These are phyloP conservation scores for Sodiomyces alkalinus DNA, from an alignment of 2,329 filamentous ascomycete species.

Conservation along the genomic window DNA sequence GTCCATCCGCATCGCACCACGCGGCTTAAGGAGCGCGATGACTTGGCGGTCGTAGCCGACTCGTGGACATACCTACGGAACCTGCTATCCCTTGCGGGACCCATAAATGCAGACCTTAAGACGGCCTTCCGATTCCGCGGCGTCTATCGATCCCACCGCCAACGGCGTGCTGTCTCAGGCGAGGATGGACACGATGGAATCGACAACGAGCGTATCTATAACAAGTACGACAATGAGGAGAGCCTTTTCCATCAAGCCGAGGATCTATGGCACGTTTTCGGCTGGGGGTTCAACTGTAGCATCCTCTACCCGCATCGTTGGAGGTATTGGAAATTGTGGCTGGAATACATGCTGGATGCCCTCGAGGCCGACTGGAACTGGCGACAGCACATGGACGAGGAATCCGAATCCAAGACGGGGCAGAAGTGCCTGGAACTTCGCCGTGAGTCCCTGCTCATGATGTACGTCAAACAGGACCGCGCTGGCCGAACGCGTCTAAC, in stretches of 20 bases:
- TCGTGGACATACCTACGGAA: constrained; percentile 58
- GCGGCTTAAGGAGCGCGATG: constrained; percentile 45
- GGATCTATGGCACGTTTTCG: constrained; percentile 79
- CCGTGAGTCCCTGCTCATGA: constrained; percentile 40
- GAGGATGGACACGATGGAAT: constrained; percentile 26
- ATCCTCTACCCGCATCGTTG: constrained; percentile 57
- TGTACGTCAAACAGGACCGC: constrained; percentile 36
- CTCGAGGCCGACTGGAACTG: constrained; percentile 57
- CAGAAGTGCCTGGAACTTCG: constrained; percentile 19
- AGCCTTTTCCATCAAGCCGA: constrained; percentile 63
- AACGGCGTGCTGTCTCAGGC: not conserved
- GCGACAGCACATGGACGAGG: constrained; percentile 32
- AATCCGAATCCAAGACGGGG: constrained; percentile 10
- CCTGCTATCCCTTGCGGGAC: constrained; percentile 49
- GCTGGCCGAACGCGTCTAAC: constrained; percentile 30
- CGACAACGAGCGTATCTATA: constrained; percentile 37
- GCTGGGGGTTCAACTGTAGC: constrained; percentile 85
- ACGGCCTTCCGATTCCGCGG: constrained; percentile 54
- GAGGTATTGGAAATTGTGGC: constrained; percentile 68
- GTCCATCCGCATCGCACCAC: constrained; percentile 71
- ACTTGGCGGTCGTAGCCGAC: constrained; percentile 45
- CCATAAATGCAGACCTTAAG: constrained; percentile 53
- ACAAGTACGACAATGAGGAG: constrained; percentile 44
- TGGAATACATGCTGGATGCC: constrained; percentile 65
- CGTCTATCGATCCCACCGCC: constrained; percentile 19